Evolutionary conservation across 495 filamentous ascomycete species (phyloP), one percentile per base, ranked within the genome.

Genomic region (Letharia lupina): DNA sequence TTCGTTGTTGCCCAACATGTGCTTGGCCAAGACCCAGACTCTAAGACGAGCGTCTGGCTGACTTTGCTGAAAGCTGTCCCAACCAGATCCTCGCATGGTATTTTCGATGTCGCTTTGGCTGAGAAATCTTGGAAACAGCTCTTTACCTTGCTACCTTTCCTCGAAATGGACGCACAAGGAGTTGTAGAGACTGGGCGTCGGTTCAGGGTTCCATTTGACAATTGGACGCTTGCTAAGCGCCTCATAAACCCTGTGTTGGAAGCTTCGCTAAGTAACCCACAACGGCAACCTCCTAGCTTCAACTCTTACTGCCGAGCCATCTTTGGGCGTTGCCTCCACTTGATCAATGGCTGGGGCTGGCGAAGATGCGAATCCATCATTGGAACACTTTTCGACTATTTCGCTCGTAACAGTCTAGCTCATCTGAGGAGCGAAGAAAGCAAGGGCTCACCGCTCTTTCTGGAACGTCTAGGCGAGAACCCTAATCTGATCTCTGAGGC

Each of bases 281-380:
- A 73, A 28, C 75, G 79, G 6, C 84, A 85, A 64, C 75, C 83
- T 5, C 76, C 88, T 3, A 85, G 84, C 50, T 88, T 91, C 75
- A 96, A 95, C 71, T 83, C 83, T 33, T 98, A 98, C 70, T 88
- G 89, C 68, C 85, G 89, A 58, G 81, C 85, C 9, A 71, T 89
- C 8, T 83, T 96, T 39, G 82, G 82, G 15, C 82, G 94, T 62
- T 96, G 93, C 72, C 86, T 93, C 71, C 80, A 83, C 69, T 82
- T 98, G 41, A 87, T 96, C 50, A 81, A 84, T 54, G 77, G 78
- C 65, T 98, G 94, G 94, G 88, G 90, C 6, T 98, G 94, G 94
- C 80, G 81, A 66, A 87, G 85, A 70, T 93, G 89, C 74, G 90
- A 90, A 61, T 74, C 81, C 15, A 85, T 96, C 40, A 83, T 98